Base-by-base conservation (phyloP, 2,329 filamentous ascomycete species). In the Calonectria hawksworthii region DNA sequence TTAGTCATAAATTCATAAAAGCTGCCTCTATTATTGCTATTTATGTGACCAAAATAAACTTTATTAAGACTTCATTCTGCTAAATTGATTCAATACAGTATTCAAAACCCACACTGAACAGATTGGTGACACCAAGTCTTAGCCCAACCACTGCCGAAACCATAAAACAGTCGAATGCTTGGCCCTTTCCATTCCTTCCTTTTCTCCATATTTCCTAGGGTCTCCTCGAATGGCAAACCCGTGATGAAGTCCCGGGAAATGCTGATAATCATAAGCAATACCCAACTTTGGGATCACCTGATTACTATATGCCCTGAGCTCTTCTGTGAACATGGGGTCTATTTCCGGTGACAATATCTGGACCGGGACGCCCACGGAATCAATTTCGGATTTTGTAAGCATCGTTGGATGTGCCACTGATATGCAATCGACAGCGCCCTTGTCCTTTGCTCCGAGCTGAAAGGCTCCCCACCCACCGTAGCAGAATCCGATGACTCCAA, bases 211-310 rank as follows among this genome's bases (percentile, higher is more conserved):
- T 14, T 64, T 69, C 4, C 34, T 41, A 4, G 44, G 34, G 50
- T 75, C 47, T 11, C 74, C 74, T 21, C 74, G 28, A 13, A 68
- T 54, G 5, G 63, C 32, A 69, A 68, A 70, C 9, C 68, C 71
- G 32, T 74, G 71, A 16, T 69, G 44, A 18, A 75, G 34, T 7
- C 67, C 61, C 3, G 74, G 74, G 41, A 75, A 75, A 54, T 74
- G 52, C 26, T 75, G 74, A 52, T 75, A 75, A 36, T 75, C 71
- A 18, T 51, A 75, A 8, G 68, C 41, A 28, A 74, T 30, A 1
- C 74, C 74, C n/a, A 65, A 28, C 18, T 32, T 70, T 5, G 67
- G 74, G 3, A 74, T 59, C 2, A 34, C 38, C 14, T 59, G 23
- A 14, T 56, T 38, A 38, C 36, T 51, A n/a, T 61, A 54, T 5